phyloP scores from a whole-genome alignment of 2,329 filamentous ascomycete species.

The Hypomyces rosellus region DNA sequence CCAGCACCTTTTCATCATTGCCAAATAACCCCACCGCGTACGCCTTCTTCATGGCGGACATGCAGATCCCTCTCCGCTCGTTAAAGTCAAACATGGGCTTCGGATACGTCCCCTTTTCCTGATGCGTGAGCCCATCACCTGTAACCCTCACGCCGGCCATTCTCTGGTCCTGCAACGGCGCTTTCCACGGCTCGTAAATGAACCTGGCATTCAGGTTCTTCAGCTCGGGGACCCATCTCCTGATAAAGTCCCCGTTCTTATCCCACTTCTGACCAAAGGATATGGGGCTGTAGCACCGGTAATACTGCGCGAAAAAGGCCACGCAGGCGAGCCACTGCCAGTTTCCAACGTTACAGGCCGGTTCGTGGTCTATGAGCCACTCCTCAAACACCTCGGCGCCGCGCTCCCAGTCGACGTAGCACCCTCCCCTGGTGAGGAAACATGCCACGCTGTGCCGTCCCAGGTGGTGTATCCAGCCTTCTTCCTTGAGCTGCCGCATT shows the following conservation, averaged over 20 bases:
- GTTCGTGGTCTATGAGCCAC: conserved; percentile 67
- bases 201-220: conserved; percentile 56
- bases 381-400: conserved; percentile 75
- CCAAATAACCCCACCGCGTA: conserved; percentile 61
- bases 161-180: conserved; percentile 60
- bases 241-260: conserved; percentile 57
- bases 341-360: conserved; percentile 66
- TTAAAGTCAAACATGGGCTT: conserved; percentile 74
- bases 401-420: conserved; percentile 73
- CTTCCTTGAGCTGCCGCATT: conserved; percentile 65
- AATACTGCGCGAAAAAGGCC: conserved; percentile 69
- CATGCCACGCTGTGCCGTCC: conserved; percentile 73
- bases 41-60: conserved; percentile 63
- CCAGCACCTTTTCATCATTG: conserved; percentile 52
- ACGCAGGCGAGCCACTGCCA: conserved; percentile 75
- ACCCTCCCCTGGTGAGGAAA: conserved; percentile 73
- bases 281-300: conserved; percentile 62
- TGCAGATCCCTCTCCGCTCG: conserved; percentile 54
- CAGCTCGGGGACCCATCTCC: conserved; percentile 62
- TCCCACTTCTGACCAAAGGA: conserved; percentile 74
- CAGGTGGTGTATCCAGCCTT: conserved; percentile 77
- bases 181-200: conserved; percentile 77
- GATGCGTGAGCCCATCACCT: conserved; percentile 42
- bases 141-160: conserved; percentile 58
- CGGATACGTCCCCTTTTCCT: conserved; percentile 52